phyloP scores from a whole-genome alignment of 1,284 basidiomycete genomes.

The Pseudomicrostroma phylloplanum region DNA sequence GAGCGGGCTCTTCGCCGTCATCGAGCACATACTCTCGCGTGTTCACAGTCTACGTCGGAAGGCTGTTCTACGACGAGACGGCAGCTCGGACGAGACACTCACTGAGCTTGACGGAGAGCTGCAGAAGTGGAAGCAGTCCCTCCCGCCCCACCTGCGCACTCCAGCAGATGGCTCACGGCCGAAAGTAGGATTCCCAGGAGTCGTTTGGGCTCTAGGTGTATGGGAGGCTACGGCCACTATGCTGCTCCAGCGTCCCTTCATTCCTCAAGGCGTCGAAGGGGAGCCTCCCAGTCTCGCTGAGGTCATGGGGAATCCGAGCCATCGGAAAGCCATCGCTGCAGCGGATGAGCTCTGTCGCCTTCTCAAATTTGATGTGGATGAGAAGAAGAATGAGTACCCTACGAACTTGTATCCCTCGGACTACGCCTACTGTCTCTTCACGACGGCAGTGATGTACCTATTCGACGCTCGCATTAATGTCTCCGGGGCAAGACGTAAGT shows the following conservation, averaged over 20 bases:
- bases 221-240: constrained; percentile 40
- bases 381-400: neutral
- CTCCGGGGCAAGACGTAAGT: constrained; percentile 25
- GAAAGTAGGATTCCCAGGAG: constrained; percentile 1
- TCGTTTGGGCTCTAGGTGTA: constrained; percentile 19
- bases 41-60: constrained; percentile 41
- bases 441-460: constrained; percentile 39
- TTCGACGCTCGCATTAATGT: constrained; percentile 39
- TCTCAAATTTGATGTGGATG: neutral
- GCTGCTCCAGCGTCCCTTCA: constrained; percentile 38
- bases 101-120: constrained; percentile 34
- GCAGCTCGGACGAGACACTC: constrained; percentile 23
- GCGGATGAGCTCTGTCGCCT: constrained; percentile 26
- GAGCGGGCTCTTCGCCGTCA: constrained; percentile 38
- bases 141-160: constrained; percentile 30
- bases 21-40: constrained; percentile 35
- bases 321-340: constrained; percentile 28
- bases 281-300: constrained; percentile 19
- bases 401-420: constrained; percentile 19
- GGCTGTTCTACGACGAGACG: constrained; percentile 31
- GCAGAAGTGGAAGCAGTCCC: constrained; percentile 26
- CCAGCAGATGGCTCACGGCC: constrained; percentile 7
- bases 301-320: constrained; percentile 29
- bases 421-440: constrained; percentile 42
- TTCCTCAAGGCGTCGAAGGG: constrained; percentile 23